Evolutionary conservation across 805 yeast genomes (phyloP).

Genomic region (Cyberlindnera saturnus): DNA sequence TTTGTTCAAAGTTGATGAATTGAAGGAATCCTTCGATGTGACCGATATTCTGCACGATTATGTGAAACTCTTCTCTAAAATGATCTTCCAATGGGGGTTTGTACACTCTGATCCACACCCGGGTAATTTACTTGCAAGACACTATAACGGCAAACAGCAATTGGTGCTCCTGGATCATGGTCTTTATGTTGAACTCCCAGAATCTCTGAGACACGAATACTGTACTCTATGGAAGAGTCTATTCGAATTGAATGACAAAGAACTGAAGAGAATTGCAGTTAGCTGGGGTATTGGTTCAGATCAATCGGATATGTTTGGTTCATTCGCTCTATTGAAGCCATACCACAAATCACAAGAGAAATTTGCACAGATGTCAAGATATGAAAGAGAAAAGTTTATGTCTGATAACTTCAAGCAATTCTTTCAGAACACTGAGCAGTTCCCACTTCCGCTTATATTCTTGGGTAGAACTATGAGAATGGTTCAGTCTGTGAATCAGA

Average conservation of each 20-base stretch:
- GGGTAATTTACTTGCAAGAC: constrained; percentile 61
- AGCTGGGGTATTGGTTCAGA: constrained; percentile 65
- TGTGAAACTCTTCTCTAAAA: constrained; percentile 43
- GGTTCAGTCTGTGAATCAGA: constrained; percentile 62
- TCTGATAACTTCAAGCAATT: constrained; percentile 48
- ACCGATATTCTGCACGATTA: constrained; percentile 40
- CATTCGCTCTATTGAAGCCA: constrained; percentile 47
- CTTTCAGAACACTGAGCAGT: constrained; percentile 54
- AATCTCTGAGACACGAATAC: constrained; percentile 48
- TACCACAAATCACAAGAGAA: constrained; percentile 26
- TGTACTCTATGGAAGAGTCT: constrained; percentile 57
- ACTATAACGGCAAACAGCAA: constrained; percentile 36
- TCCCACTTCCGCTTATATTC: constrained; percentile 63
- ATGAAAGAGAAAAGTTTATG: constrained; percentile 36
- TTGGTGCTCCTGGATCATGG: constrained; percentile 75
- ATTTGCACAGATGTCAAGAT: constrained; percentile 28
- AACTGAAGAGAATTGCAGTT: constrained; percentile 41
- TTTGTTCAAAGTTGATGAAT: constrained; percentile 38
- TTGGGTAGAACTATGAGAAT: constrained; percentile 69
- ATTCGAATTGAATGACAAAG: constrained; percentile 44
- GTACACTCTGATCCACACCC: constrained; percentile 78
- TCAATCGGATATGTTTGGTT: constrained; percentile 52
- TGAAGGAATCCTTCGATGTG: constrained; percentile 35
- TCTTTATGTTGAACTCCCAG: constrained; percentile 49
- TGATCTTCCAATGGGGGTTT: constrained; percentile 55